Evolutionary conservation across 768 basidiomycete species (phyloP), one percentile per base, ranked within the genome.

Genomic region (Tricholomella constricta): DNA sequence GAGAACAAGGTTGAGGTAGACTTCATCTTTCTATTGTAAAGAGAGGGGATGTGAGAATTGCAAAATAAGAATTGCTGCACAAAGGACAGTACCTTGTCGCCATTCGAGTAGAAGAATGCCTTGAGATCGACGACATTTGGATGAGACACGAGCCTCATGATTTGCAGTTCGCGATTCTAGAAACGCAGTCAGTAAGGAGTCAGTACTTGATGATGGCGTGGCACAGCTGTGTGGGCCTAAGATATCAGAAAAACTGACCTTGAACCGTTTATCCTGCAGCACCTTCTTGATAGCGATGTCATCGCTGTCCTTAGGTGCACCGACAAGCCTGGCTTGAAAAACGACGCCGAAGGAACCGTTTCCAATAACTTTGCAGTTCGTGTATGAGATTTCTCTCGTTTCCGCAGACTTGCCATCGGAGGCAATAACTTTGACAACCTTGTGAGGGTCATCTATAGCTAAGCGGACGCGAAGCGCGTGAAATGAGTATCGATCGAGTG

Each of bases 241-340:
- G 59, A 56, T 55, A 54, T 17, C 54, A 58, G 48, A 50, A 47
- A 63, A 58, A 74, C 82, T 58, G 56, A 95, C 96, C 92, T 99
- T 99, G 89, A 99, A 99, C 62, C 97, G 86, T 82, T 99, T 99
- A 78, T 99, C 97, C 80, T 99, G 97, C 57, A 99, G 75, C 45
- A 99, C 97, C 80, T 98, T 98, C 91, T 99, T 99, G 83, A 99
- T 99, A 45, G 97, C 97, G 66, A 99, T 97, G 62, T 98, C 94
- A 53, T 89, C 89, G 17, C 76, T 77, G 29, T 82, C 83, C 65
- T 84, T 82, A 38, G 79, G 73, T 7, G 79, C 78, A 12, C 78
- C 78, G 45, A 94, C 78, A 50, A 98, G 84, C 73, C 86, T 93
- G 54, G 95, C 96, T 60, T 94, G 92, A 72, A 95, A 98, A 58